Base-by-base conservation (phyloP, 2,329 filamentous ascomycete genomes). In the Trichophyton schoenleinii region DNA sequence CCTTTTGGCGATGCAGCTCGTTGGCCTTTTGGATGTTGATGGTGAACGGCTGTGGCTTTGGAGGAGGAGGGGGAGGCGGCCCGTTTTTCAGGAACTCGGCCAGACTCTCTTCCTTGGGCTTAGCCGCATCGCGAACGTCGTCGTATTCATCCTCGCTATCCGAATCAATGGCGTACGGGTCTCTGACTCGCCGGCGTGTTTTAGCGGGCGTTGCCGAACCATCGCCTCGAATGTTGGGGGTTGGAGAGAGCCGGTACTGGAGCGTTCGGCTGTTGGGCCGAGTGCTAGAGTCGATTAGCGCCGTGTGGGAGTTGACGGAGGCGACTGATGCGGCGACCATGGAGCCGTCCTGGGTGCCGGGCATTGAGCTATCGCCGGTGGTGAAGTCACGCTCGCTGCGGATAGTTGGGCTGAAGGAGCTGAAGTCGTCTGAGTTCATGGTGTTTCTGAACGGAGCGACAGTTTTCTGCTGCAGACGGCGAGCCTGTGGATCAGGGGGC, bases 141-240 rank as follows among this genome's bases (percentile, higher is more conserved):
- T 83, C 81, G 7, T 85, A 79, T 3, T 85, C 85, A 60, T 87
- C 83, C 61, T 89, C 87, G 67, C 86, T 88, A 60, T 77, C 77
- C 34, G 85, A 78, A 69, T 96, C 91, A 65, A 97, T 89, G n/a
- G 91, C 89, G 66, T 97, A 97, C 0, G 92, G 94, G 68, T 99
- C 94, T 61, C 83, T 88, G 59, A 91, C 84, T 31, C 89, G 85
- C 53, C 87, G 83, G 52, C 87, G 88, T 69, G 88, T 95, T 60
- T 88, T 83, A 67, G 83, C 82, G 3, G 89, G 87, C 38, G 46
- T 25, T 6, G 11, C 13, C 52, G 28, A 34, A 42, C 46, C 46
- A 34, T 46, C 36, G 9, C 34, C 28, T 41, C 18, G 58, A 15
- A 31, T 25, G 20, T 52, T 46, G n/a, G 49, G 36, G 34, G 38